Conservation (phyloP, 495 filamentous ascomycete species). For the Cercophora sp. region DNA sequence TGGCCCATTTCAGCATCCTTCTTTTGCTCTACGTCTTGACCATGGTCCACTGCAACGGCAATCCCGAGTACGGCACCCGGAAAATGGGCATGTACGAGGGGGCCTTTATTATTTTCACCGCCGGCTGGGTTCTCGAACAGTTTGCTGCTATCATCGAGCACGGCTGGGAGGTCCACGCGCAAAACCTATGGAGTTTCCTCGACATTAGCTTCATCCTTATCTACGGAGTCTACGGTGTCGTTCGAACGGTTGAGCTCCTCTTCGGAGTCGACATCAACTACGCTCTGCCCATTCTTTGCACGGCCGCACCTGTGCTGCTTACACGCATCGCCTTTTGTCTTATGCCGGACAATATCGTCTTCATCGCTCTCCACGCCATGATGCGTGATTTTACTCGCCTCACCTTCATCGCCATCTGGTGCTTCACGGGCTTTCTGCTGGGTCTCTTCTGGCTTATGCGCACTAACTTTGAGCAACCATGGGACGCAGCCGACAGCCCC, state of each 20-base stretch:
- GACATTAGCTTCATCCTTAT: slow-evolving; percentile 57
- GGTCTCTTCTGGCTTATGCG: slow-evolving; percentile 56
- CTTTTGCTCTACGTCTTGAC: slow-evolving; percentile 53
- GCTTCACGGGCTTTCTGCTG: slow-evolving; percentile 60
- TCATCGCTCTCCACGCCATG: slow-evolving; percentile 63
- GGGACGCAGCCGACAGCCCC: slow-evolving; percentile 14
- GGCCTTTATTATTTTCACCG: slow-evolving; percentile 52
- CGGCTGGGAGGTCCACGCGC: slow-evolving; percentile 63
- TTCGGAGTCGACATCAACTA: slow-evolving; percentile 36
- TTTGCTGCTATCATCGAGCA: slow-evolving; percentile 63
- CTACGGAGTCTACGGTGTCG: slow-evolving; percentile 50
- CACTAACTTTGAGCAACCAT: slow-evolving; percentile 26
- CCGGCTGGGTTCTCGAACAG: slow-evolving; percentile 60
- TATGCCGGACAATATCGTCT: slow-evolving; percentile 65
- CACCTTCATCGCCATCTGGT: slow-evolving; percentile 60
- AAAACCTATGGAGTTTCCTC: slow-evolving; percentile 67
- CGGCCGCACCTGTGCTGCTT: slow-evolving; percentile 57
- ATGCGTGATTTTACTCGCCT: slow-evolving; percentile 61
- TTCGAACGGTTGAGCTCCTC: slow-evolving; percentile 48
- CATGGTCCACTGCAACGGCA: slow-evolving; percentile 46
- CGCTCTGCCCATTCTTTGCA: slow-evolving; percentile 57
- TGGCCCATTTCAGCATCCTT: slow-evolving; percentile 55
- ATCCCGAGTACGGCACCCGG: slow-evolving; percentile 30
- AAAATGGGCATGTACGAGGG: slow-evolving; percentile 49
- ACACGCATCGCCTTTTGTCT: slow-evolving; percentile 62